phyloP scores from a whole-genome alignment of 306 rosid species.

The Fragaria vesca region DNA sequence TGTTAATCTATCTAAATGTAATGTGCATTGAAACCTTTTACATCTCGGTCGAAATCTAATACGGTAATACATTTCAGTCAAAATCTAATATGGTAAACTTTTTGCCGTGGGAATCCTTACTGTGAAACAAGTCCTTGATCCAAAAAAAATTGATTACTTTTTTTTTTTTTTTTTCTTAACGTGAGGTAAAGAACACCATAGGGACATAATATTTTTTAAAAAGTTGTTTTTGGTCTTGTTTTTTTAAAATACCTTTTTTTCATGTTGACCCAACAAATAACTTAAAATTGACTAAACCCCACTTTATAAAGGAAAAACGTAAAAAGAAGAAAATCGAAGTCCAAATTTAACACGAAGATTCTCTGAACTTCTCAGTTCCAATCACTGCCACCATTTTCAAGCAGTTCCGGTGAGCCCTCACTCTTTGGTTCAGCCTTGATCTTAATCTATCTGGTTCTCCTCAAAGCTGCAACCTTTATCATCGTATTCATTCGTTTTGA shows the following conservation, averaged over 20 bases:
- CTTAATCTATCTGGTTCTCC: neutral
- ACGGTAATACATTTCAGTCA: rapidly evolving
- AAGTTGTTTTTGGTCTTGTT: too few relatives aligned
- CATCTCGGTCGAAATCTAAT: too few relatives aligned
- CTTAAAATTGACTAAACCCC: neutral
- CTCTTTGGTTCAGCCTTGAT: neutral
- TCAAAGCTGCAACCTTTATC: constrained; percentile 1
- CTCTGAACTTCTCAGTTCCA: neutral
- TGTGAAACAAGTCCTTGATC: too few relatives aligned
- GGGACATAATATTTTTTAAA: too few relatives aligned
- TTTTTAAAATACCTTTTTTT: neutral
- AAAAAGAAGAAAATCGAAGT: neutral
- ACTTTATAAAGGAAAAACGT: neutral
- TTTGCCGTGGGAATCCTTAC: too few relatives aligned
- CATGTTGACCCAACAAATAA: neutral
- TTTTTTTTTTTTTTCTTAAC: too few relatives aligned
- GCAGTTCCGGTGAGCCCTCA: constrained; percentile 12
- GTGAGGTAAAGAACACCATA: too few relatives aligned
- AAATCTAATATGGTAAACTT: too few relatives aligned
- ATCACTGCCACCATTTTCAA: neutral
- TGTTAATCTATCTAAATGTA: too few relatives aligned
- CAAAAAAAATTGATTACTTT: too few relatives aligned
- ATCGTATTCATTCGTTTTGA: neutral
- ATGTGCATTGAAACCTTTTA: too few relatives aligned
- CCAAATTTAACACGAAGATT: neutral